A percentile compares a stretch with the other conserved stretches of the same genome.
Conservation (phyloP, 2,329 filamentous ascomycete species). For the Biscogniauxia sp. region DNA sequence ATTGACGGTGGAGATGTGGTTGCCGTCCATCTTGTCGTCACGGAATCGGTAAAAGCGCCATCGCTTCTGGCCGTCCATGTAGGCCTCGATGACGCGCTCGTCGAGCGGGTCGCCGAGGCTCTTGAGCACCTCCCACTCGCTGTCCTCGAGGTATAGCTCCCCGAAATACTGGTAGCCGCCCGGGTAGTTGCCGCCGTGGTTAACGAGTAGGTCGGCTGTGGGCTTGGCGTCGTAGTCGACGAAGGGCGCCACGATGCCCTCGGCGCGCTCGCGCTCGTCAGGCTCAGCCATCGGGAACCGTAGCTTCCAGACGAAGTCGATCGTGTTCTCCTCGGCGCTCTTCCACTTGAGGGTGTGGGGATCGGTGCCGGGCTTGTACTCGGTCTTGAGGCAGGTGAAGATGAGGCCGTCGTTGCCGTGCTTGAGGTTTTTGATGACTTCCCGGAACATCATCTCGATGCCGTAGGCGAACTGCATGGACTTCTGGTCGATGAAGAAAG, state of each 20-base stretch:
- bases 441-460: conserved; percentile 86
- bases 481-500: conserved; percentile 85
- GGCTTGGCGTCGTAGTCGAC: conserved; percentile 80
- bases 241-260: conserved; percentile 61
- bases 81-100: conserved; percentile 87
- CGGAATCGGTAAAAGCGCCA: conserved; percentile 91
- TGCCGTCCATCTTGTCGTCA: conserved; percentile 89
- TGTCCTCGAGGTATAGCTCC: conserved; percentile 65
- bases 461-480: conserved; percentile 86
- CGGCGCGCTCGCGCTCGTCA: conserved; percentile 63
- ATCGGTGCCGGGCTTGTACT: conserved; percentile 89
- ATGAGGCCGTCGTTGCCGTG: conserved; percentile 97
- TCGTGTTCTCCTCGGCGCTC: conserved; percentile 88
- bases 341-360: conserved; percentile 97
- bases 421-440: conserved; percentile 76
- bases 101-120: conserved; percentile 71
- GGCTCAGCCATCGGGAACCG: conserved; percentile 72
- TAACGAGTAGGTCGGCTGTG: conserved; percentile 68
- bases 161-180: conserved; percentile 63
- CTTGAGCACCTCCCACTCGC: conserved; percentile 85
- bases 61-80: conserved; percentile 67
- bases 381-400: conserved; percentile 88
- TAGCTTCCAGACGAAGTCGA: conserved; percentile 83
- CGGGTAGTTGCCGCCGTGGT: conserved; percentile 54
- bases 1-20: conserved; percentile 79